A percentile compares a stretch with the other conserved stretches of the same genome.
These are phyloP conservation scores for Oryza meridionalis DNA, from an alignment of 176 grass and related monocot species.

Conservation along the genomic window DNA sequence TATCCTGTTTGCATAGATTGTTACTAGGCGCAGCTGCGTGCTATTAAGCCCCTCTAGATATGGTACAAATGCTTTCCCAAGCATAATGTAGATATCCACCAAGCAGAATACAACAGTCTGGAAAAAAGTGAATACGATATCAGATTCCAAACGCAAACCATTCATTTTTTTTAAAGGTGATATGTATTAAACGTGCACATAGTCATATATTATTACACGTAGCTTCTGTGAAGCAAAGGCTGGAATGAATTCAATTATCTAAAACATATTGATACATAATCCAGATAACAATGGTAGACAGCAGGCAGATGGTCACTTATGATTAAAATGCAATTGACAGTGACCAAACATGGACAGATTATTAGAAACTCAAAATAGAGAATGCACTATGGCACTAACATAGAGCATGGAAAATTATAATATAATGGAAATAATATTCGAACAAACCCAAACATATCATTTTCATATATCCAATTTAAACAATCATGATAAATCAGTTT, in stretches of 20 bases:
- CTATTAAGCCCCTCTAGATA: slow-evolving; percentile 80
- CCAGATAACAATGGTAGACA: slow-evolving; percentile 5
- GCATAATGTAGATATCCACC: slow-evolving; percentile 89
- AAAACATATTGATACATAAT: not conserved
- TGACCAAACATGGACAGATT: slow-evolving; percentile 10
- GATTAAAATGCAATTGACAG: not conserved
- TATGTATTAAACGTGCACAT: not conserved
- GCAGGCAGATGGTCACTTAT: not conserved
- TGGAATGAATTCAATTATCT: no score
- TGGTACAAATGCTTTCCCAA: slow-evolving; percentile 79
- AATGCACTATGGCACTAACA: not conserved
- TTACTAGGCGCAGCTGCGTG: slow-evolving; percentile 81
- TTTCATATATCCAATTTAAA: not conserved
- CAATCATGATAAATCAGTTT: not conserved
- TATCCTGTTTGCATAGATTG: slow-evolving; percentile 83
- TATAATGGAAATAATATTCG: not conserved
- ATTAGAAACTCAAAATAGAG: slow-evolving; percentile 10
- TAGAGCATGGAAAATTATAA: not conserved
- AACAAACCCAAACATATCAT: not conserved
- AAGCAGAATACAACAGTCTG: slow-evolving; percentile 86
- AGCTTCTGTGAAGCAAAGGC: no score
- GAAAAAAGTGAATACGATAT: slow-evolving; percentile 41
- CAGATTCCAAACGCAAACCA: slow-evolving; percentile 8
- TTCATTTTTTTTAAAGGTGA: not conserved
- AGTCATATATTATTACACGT: not conserved